phyloP scores from a whole-genome alignment of 2,329 filamentous ascomycete species.

The Phyllosticta ampelicida region DNA sequence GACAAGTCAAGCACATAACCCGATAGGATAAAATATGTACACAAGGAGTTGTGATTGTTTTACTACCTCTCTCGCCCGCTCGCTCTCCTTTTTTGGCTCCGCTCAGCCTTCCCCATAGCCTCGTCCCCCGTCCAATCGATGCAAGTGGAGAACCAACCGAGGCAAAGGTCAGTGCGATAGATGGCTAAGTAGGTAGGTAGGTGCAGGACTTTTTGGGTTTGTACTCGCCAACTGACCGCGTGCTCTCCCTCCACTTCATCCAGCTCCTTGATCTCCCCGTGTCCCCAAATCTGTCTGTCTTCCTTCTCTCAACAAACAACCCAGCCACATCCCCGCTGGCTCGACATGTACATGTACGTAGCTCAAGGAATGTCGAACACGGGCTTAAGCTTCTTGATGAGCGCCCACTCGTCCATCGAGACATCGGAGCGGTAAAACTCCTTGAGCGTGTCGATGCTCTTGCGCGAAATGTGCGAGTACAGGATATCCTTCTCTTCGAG shows the following conservation, averaged over 20 bases:
- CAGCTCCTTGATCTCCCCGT: neutral
- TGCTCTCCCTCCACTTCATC: neutral
- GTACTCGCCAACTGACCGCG: too few species aligned
- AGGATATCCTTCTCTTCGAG: slow-evolving; percentile 83
- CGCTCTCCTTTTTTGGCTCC: too few species aligned
- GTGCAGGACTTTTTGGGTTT: neutral
- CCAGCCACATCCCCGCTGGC: slow-evolving; percentile 18
- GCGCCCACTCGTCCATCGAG: slow-evolving; percentile 81
- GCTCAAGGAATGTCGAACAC: slow-evolving; percentile 70
- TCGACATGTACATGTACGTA: too few species aligned
- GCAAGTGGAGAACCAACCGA: neutral
- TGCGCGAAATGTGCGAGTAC: slow-evolving; percentile 78
- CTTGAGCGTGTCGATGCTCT: slow-evolving; percentile 90
- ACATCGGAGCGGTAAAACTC: slow-evolving; percentile 88
- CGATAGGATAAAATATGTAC: too few species aligned
- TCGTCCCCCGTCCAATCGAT: too few species aligned
- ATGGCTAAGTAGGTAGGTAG: neutral
- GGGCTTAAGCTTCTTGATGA: slow-evolving; percentile 92
- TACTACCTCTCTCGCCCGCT: too few species aligned
- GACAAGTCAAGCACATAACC: too few species aligned
- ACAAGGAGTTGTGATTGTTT: too few species aligned
- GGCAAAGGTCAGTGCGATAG: neutral
- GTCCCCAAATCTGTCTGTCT: too few species aligned
- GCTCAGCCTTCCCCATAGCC: too few species aligned
- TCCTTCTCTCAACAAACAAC: neutral